Percentiles rank a stretch among this genome's conserved stretches.
Conservation (phyloP, 768 basidiomycete genomes). For the Lactarius psammicola region DNA sequence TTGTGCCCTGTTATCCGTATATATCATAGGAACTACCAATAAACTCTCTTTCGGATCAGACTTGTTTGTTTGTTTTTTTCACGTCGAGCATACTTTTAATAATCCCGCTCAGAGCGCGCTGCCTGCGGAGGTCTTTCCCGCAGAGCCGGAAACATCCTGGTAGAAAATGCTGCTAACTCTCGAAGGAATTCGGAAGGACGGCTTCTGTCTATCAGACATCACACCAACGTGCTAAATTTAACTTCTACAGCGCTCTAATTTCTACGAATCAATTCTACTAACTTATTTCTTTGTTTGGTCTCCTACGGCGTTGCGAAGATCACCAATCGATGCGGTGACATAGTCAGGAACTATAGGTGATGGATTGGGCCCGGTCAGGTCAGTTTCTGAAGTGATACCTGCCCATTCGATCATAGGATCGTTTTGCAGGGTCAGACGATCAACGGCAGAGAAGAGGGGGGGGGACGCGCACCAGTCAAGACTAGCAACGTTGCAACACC, state of each 20-base stretch:
- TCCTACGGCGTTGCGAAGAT: constrained; percentile 47
- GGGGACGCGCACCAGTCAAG: constrained; percentile 64
- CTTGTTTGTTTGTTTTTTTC: constrained; percentile 4
- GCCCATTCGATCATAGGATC: constrained; percentile 9
- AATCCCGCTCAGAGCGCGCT: background rate
- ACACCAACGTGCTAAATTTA: constrained; percentile 11
- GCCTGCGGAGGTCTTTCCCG: background rate
- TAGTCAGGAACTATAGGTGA: constrained; percentile 78
- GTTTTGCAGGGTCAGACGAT: background rate
- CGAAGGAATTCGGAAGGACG: background rate
- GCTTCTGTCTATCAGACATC: background rate
- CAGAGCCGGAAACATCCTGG: background rate
- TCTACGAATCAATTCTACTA: constrained; percentile 5
- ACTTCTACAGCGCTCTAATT: constrained; percentile 12
- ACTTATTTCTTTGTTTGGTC: constrained; percentile 1
- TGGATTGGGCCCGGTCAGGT: constrained; percentile 68
- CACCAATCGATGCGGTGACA: constrained; percentile 77
- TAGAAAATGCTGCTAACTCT: background rate
- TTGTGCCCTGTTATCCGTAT: constrained; percentile 21
- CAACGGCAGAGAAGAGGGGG: constrained; percentile 7
- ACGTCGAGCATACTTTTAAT: background rate
- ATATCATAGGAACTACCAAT: background rate
- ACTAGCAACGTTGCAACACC: constrained; percentile 88
- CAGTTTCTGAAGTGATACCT: constrained; percentile 78
- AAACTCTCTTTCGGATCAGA: constrained; percentile 4